Evolutionary conservation across 352 stramenopile species (phyloP).

Genomic region (Pelagophyceae sp.): DNA sequence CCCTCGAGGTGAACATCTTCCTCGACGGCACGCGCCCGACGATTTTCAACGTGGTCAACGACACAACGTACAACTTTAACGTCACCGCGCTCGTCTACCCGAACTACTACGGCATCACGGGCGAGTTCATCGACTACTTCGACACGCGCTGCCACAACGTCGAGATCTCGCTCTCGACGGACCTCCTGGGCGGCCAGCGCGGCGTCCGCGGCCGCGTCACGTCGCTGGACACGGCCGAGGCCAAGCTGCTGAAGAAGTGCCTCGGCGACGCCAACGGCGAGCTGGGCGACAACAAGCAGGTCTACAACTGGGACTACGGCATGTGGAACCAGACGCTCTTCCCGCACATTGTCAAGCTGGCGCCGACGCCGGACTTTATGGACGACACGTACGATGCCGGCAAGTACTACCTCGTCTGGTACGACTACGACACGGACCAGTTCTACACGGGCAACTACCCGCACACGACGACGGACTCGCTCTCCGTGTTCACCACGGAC

Average conservation of each 20-base stretch:
- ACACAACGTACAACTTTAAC: slow-evolving; percentile 28
- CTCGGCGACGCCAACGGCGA: slow-evolving; percentile 51
- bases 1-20: slow-evolving; percentile 48
- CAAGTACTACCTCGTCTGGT: slow-evolving; percentile 84
- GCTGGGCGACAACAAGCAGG: slow-evolving; percentile 47
- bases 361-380: slow-evolving; percentile 25
- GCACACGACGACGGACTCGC: slow-evolving; percentile 21
- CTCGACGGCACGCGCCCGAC: slow-evolving; percentile 42
- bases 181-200: slow-evolving; percentile 27
- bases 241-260: no score
- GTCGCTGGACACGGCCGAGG: slow-evolving; percentile 32
- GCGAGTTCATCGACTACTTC: slow-evolving; percentile 23
- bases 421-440: slow-evolving; percentile 82
- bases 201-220: slow-evolving; percentile 15
- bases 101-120: not conserved
- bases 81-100: slow-evolving; percentile 10
- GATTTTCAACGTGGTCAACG: slow-evolving; percentile 37
- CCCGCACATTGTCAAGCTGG: slow-evolving; percentile 41
- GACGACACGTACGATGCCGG: slow-evolving; percentile 57
- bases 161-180: no score
- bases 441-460: slow-evolving; percentile 78
- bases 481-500: slow-evolving; percentile 20
- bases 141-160: no score
- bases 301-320: slow-evolving; percentile 54
- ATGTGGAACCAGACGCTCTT: slow-evolving; percentile 41